Percentiles rank a stretch among this genome's conserved stretches.
Conservation (phyloP, 768 basidiomycete species). For the Rubroboletus pulcherrimus region DNA sequence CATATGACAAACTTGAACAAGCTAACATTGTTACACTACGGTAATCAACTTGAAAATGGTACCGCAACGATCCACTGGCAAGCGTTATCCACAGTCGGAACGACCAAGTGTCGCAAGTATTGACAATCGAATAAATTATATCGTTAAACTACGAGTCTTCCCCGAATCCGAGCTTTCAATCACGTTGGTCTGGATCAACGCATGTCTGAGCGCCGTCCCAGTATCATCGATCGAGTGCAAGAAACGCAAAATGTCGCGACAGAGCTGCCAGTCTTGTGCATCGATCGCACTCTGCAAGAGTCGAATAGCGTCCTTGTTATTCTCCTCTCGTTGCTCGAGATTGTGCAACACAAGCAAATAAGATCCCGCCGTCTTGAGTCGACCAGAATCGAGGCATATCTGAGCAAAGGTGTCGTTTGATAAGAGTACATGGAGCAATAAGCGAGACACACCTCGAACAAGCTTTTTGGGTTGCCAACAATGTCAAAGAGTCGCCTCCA, state of each 20-base stretch:
- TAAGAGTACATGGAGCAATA: neutral
- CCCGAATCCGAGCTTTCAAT: constrained; percentile 3
- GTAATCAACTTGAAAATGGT: neutral
- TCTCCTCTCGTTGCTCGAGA: constrained; percentile 82
- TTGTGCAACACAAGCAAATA: constrained; percentile 94
- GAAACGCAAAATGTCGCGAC: constrained; percentile 89
- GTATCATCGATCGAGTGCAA: constrained; percentile 89
- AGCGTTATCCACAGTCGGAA: neutral
- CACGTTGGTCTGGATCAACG: constrained; percentile 52
- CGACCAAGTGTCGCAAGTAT: neutral
- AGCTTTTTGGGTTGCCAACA: constrained; percentile 83
- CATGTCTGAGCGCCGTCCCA: constrained; percentile 64
- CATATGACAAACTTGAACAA: neutral
- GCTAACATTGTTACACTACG: neutral
- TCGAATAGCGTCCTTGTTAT: constrained; percentile 72
- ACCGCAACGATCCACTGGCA: neutral
- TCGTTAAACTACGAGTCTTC: neutral
- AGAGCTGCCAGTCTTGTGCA: constrained; percentile 84
- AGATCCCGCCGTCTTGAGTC: constrained; percentile 84
- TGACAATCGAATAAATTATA: constrained; percentile 2
- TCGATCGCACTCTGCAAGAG: constrained; percentile 73
- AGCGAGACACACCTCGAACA: constrained; percentile 74
- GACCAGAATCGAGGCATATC: constrained; percentile 69
- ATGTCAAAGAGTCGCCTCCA: constrained; percentile 88
- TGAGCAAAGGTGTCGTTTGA: constrained; percentile 29